phyloP scores from a whole-genome alignment of 345 rosid genomes.

The Moricandia moricandioides region DNA sequence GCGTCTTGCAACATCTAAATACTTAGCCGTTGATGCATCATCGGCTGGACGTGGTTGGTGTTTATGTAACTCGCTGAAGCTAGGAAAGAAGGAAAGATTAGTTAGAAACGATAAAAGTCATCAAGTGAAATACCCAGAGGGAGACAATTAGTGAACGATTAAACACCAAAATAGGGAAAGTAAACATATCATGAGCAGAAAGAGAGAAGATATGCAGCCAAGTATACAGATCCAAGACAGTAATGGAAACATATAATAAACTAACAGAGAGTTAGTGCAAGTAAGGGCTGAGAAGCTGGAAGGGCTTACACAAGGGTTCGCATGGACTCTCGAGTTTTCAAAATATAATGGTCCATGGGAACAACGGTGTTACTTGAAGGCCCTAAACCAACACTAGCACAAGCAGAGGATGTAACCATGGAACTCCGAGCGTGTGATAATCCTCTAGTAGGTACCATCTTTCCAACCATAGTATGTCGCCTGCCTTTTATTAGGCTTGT shows the following conservation, averaged over 20 bases:
- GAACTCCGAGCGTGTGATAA: slow-evolving; percentile 22
- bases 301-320: background rate
- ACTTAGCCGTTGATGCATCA: background rate
- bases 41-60: background rate
- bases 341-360: slow-evolving; percentile 37
- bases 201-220: background rate
- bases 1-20: background rate
- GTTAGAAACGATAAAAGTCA: background rate
- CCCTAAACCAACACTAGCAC: slow-evolving; percentile 43
- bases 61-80: background rate
- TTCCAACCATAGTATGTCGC: slow-evolving; percentile 58
- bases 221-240: background rate
- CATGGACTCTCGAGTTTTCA: background rate
- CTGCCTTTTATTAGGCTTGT: slow-evolving; percentile 44
- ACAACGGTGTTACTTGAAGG: background rate
- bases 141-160: background rate
- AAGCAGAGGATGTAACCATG: slow-evolving; percentile 60
- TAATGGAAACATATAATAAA: background rate
- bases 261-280: background rate
- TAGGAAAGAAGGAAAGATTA: background rate
- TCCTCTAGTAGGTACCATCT: slow-evolving; percentile 80
- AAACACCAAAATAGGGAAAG: background rate
- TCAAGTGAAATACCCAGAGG: background rate
- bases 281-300: background rate
- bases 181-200: background rate